phyloP scores from a whole-genome alignment of 2,329 filamentous ascomycete genomes.

The Zelopaecilomyces penicillatus region DNA sequence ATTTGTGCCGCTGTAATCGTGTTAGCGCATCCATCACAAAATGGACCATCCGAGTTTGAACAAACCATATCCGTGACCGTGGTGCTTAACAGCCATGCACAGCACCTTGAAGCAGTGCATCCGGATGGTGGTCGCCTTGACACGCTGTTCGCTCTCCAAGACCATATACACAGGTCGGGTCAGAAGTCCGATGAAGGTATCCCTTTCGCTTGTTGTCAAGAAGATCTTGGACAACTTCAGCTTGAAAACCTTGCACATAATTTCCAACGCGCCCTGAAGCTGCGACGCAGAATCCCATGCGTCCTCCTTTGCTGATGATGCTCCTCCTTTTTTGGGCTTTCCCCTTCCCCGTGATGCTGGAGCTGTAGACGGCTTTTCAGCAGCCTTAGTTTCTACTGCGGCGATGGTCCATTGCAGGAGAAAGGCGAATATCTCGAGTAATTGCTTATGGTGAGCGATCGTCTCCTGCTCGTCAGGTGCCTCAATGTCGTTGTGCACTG shows the following conservation, averaged over 20 bases:
- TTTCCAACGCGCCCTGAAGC: conserved; percentile 78
- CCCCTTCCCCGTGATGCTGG: conserved; percentile 65
- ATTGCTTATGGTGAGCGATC: conserved; percentile 76
- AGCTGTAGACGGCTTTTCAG: conserved; percentile 69
- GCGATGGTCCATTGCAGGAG: conserved; percentile 91
- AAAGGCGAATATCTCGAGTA: conserved; percentile 91
- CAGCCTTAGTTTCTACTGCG: conserved; percentile 86
- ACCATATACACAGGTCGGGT: conserved; percentile 91
- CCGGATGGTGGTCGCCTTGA: conserved; percentile 79
- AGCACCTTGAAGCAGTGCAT: conserved; percentile 98
- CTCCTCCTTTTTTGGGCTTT: conserved; percentile 63
- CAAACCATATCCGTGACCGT: conserved; percentile 89
- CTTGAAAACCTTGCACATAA: conserved; percentile 93
- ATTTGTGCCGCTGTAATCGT: conserved; percentile 71
- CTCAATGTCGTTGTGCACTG: conserved; percentile 78
- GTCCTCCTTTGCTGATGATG: conserved; percentile 56
- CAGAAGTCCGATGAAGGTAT: conserved; percentile 87
- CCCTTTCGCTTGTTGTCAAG: conserved; percentile 88
- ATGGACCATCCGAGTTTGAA: conserved; percentile 1
- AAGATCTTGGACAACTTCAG: conserved; percentile 90
- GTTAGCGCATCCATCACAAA: conserved; percentile 18
- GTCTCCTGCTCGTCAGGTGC: conserved; percentile 79
- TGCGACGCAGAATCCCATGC: conserved; percentile 85
- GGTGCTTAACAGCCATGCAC: conserved; percentile 94
- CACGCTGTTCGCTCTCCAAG: conserved; percentile 84